Percentiles rank a stretch among this genome's conserved stretches.
phyloP scores from a whole-genome alignment of 495 filamentous ascomycete species.

The Tetracladium setigerum region DNA sequence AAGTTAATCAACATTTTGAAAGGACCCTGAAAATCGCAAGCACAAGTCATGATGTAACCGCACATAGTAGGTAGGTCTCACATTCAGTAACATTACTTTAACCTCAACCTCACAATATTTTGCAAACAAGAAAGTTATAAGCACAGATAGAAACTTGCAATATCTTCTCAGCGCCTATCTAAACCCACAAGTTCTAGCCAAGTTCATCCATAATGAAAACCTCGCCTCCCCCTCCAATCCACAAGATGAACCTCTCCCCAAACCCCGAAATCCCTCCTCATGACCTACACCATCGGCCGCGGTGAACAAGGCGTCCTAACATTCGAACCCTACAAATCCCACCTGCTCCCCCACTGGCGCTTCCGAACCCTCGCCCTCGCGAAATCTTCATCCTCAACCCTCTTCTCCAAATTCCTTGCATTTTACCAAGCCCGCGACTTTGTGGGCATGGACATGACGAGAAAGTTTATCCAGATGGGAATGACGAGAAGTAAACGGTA shows the following conservation, averaged over 20 bases:
- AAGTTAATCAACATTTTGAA: no score
- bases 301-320: conserved; percentile 46
- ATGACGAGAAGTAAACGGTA: conserved; percentile 45
- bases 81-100: no score
- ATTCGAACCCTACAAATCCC: conserved; percentile 46
- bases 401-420: conserved; percentile 32
- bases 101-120: no score
- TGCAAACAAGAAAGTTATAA: no score
- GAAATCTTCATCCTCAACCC: conserved; percentile 24
- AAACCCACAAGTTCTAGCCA: no score
- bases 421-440: conserved; percentile 38
- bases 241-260: conserved; percentile 6
- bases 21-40: no score
- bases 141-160: no score
- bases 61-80: no score
- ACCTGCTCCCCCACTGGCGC: conserved; percentile 40
- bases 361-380: conserved; percentile 40
- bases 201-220: no score
- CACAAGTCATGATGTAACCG: no score
- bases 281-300: conserved; percentile 43
- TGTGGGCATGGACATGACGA: conserved; percentile 45
- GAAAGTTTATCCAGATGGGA: conserved; percentile 49
- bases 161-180: no score
- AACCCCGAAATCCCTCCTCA: conserved; percentile 8
- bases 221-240: neutral